Evolutionary conservation across 2,329 filamentous ascomycete genomes (phyloP), one percentile per base, ranked within the genome.

Genomic region (Didymella keratinophila): DNA sequence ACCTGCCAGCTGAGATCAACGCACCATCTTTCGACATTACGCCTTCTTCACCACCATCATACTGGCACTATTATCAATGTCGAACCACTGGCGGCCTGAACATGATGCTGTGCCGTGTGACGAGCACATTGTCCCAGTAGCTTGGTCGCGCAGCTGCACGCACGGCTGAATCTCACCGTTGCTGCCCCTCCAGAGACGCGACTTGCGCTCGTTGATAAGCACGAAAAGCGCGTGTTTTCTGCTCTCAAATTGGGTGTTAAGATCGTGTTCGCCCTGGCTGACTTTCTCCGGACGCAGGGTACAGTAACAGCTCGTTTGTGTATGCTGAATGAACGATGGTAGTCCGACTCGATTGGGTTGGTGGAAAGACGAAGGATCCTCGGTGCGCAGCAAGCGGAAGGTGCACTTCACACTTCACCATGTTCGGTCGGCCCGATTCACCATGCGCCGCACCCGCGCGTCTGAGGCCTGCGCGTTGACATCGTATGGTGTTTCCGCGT

Each of bases 391-490:
- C 28, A 37, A 44, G 30, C 14, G 39, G 37, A 39, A 49, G 46
- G 23, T 46, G 21, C 39, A 37, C 32, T 51, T 50, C 46, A 50
- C 32, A 44, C 41, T 56, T 45, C 39, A 50, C 32, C 39, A 50
- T 28, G 10, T 23, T 30, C n/a, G 5, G n/a, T 56, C 46, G 41
- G 53, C 9, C 53, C 53, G 41, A 56, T 37, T 36, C 42, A 45
- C 21, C 12, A 14, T 14, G 39, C 46, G 53, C 32, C 47, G 41
- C 41, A 25, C 2, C 41, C 32, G 46, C 46, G 53, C 53, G 39
- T 45, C 30, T 32, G 18, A 50, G 16, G 10, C 10, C 37, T 49
- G 36, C 52, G 36, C 21, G 18, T 20, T 42, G 25, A 21, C 2
- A 28, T 43, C 20, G 6, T 28, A 45, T 41, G 34, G 18, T 41